phyloP scores from a whole-genome alignment of 2,329 filamentous ascomycete genomes.

The Cladophialophora immunda region DNA sequence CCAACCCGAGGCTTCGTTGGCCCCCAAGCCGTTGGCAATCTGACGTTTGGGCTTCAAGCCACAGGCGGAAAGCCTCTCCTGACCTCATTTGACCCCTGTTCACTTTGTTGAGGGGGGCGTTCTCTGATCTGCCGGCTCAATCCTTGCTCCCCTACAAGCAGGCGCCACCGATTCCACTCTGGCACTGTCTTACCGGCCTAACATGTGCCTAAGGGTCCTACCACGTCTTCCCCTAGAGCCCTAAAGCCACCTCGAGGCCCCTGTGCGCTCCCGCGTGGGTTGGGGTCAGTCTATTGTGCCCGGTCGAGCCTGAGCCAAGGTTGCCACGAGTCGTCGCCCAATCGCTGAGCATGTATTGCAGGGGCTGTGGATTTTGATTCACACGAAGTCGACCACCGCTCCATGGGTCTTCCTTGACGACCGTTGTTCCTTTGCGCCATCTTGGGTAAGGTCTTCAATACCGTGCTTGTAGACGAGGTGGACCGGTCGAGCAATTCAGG shows the following conservation, averaged over 20 bases:
- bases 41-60: constrained; percentile 10
- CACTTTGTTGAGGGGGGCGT: background rate
- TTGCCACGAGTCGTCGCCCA: constrained; percentile 4
- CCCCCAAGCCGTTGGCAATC: background rate
- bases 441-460: constrained; percentile 16
- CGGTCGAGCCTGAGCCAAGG: background rate
- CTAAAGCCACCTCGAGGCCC: constrained; percentile 2
- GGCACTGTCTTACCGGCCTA: constrained; percentile 15
- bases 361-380: background rate
- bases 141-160: background rate
- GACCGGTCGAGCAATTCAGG: constrained; percentile 14
- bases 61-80: constrained; percentile 3
- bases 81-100: constrained; percentile 6
- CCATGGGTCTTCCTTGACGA: constrained; percentile 15
- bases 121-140: constrained; percentile 11
- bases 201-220: background rate
- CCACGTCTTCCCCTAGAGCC: background rate
- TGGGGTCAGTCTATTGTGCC: background rate
- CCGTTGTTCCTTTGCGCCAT: constrained; percentile 5
- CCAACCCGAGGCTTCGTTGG: constrained; percentile 3
- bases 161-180: constrained; percentile 9
- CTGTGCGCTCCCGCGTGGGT: background rate
- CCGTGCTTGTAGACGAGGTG: constrained; percentile 5
- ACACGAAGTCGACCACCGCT: background rate
- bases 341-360: background rate